phyloP scores from a whole-genome alignment of 2,329 filamentous ascomycete genomes.

The Colletotrichum viniferum region DNA sequence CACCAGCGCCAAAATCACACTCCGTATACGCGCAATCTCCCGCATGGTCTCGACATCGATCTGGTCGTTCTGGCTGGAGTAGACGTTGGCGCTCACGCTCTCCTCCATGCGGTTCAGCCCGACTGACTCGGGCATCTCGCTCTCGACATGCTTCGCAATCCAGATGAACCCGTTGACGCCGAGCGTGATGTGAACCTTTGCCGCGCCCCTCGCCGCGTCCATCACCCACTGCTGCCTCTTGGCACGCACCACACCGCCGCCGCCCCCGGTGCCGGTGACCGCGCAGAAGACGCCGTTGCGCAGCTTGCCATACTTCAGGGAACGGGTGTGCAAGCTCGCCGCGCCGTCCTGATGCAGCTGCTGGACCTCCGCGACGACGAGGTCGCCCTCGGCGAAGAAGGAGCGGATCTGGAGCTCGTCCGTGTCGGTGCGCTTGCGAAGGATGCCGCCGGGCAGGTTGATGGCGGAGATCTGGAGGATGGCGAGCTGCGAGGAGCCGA shows the following conservation, averaged over 20 bases:
- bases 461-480: slow-evolving; percentile 86
- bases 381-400: slow-evolving; percentile 96
- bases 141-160: slow-evolving; percentile 84
- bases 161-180: slow-evolving; percentile 98
- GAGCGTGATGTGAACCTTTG: slow-evolving; percentile 82
- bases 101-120: slow-evolving; percentile 89
- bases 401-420: slow-evolving; percentile 96
- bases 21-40: slow-evolving; percentile 85
- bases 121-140: slow-evolving; percentile 61
- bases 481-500: slow-evolving; percentile 85
- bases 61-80: slow-evolving; percentile 92
- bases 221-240: slow-evolving; percentile 90
- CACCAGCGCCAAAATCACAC: slow-evolving; percentile 82
- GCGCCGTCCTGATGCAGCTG: slow-evolving; percentile 83
- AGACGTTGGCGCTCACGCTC: slow-evolving; percentile 81
- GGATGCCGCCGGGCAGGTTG: slow-evolving; percentile 91
- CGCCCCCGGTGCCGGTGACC: slow-evolving; percentile 81
- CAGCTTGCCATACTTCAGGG: slow-evolving; percentile 92
- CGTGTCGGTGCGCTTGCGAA: slow-evolving; percentile 89
- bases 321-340: slow-evolving; percentile 87
- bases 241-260: slow-evolving; percentile 82
- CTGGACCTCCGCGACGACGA: slow-evolving; percentile 95
- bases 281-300: slow-evolving; percentile 89
- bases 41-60: slow-evolving; percentile 78
- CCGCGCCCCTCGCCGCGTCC: slow-evolving; percentile 56